Evolutionary conservation across 257 asterid species (phyloP).

Genomic region (Gentiana straminea): DNA sequence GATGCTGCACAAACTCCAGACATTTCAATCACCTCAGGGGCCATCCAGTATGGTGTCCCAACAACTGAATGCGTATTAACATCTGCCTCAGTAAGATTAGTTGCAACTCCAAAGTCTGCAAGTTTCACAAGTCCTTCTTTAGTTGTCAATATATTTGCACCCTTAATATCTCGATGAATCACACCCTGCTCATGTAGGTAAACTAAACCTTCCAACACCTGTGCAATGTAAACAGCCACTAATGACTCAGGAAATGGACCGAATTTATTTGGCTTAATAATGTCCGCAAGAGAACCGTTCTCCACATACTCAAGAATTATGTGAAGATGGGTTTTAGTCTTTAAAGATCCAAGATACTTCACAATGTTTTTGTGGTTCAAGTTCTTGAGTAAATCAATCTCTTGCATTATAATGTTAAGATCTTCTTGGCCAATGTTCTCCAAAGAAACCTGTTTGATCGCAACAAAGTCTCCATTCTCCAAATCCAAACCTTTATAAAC

Average conservation of each 20-base stretch:
- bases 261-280: conserved; percentile 92
- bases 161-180: conserved; percentile 98
- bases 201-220: conserved; percentile 98
- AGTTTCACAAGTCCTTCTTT: conserved; percentile 99
- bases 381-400: conserved; percentile 31
- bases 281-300: conserved; percentile 97
- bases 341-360: conserved; percentile 89
- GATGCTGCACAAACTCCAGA: conserved; percentile 99
- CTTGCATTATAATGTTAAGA: conserved; percentile 75
- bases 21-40: conserved; percentile 99
- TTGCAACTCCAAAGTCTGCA: conserved; percentile 99
- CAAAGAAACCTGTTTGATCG: conserved; percentile 92
- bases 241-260: conserved; percentile 99
- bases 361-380: conserved; percentile 96
- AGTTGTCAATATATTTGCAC: conserved; percentile 94
- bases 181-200: conserved; percentile 99
- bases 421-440: conserved; percentile 93
- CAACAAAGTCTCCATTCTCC: conserved; percentile 97
- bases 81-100: conserved; percentile 92
- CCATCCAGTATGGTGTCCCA: conserved; percentile 99
- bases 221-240: conserved; percentile 93
- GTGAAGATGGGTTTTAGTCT: conserved; percentile 93
- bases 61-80: conserved; percentile 91
- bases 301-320: conserved; percentile 98
- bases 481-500: conserved; percentile 97